These are phyloP conservation scores for Cercospora brassicicola DNA, from an alignment of 2,329 filamentous ascomycete species.

Conservation along the genomic window DNA sequence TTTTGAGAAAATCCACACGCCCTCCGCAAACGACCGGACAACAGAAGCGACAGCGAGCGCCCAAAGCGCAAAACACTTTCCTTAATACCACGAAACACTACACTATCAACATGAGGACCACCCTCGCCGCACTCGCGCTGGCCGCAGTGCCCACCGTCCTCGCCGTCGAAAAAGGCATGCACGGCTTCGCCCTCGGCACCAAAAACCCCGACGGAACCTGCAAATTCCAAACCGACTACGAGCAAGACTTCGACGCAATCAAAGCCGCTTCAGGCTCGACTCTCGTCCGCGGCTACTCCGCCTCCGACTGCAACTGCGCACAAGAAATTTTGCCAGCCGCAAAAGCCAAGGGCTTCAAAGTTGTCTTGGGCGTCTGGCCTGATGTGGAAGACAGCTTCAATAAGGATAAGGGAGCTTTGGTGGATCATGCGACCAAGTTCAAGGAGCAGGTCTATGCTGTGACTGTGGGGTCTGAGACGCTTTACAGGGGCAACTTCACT, in stretches of 20 bases:
- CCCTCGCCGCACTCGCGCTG: constrained; percentile 32
- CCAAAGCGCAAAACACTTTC: not conserved
- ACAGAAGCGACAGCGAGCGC: constrained; percentile 3
- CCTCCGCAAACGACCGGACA: not conserved
- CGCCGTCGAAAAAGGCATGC: constrained; percentile 46
- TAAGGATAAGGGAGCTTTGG: constrained; percentile 60
- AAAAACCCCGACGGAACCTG: constrained; percentile 62
- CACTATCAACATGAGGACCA: constrained; percentile 29
- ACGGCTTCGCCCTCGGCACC: constrained; percentile 68
- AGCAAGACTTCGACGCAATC: constrained; percentile 64
- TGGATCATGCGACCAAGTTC: constrained; percentile 51
- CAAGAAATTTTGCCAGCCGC: constrained; percentile 65
- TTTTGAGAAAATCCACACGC: not conserved
- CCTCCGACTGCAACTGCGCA: constrained; percentile 65
- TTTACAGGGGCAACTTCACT: constrained; percentile 69
- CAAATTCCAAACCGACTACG: constrained; percentile 64
- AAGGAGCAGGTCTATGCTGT: constrained; percentile 64
- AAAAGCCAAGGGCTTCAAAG: constrained; percentile 63
- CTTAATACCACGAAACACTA: not conserved
- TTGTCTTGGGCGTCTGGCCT: constrained; percentile 70
- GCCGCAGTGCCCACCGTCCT: constrained; percentile 30
- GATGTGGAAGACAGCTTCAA: constrained; percentile 63
- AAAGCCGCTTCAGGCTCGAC: constrained; percentile 52
- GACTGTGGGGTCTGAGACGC: constrained; percentile 68
- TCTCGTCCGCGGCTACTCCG: constrained; percentile 66